Conservation (phyloP, 176 grass and related monocot genomes). For the Eleusine indica region DNA sequence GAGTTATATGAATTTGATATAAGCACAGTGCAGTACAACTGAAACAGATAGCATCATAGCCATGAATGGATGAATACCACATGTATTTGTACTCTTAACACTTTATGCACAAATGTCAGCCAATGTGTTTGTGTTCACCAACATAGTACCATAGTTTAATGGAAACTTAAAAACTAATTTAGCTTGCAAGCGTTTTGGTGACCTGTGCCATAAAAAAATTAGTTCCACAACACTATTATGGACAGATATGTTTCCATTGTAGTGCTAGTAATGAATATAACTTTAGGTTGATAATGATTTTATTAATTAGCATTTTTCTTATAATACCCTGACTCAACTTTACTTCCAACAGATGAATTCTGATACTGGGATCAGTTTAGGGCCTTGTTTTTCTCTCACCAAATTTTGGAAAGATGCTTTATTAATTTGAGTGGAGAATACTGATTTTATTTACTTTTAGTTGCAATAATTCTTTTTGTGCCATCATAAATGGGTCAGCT, state of each 20-base stretch:
- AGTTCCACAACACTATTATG: not conserved
- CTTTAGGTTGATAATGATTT: constrained; percentile 1
- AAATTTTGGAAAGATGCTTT: not conserved
- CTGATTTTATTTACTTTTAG: not conserved
- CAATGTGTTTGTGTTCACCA: constrained; percentile 15
- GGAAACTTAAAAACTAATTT: constrained; percentile 1
- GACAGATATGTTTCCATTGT: not conserved
- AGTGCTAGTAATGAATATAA: not conserved
- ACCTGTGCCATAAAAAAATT: not conserved
- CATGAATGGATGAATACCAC: not conserved
- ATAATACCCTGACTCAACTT: not conserved
- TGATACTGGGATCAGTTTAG: not conserved
- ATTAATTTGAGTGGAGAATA: not conserved
- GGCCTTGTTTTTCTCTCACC: not conserved
- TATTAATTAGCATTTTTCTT: constrained; percentile 15
- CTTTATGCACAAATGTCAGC: constrained; percentile 6
- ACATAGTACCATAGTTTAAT: not conserved
- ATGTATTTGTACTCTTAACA: constrained; percentile 1
- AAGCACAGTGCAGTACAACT: not conserved
- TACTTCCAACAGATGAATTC: not conserved
- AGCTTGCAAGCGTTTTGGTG: not conserved
- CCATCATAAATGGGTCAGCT: not conserved
- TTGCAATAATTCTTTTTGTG: constrained; percentile 1
- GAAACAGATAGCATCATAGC: not conserved
- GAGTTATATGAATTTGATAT: constrained; percentile 13